Base-by-base conservation (phyloP, 352 stramenopile species). In the Phytophthora hybrid region DNA sequence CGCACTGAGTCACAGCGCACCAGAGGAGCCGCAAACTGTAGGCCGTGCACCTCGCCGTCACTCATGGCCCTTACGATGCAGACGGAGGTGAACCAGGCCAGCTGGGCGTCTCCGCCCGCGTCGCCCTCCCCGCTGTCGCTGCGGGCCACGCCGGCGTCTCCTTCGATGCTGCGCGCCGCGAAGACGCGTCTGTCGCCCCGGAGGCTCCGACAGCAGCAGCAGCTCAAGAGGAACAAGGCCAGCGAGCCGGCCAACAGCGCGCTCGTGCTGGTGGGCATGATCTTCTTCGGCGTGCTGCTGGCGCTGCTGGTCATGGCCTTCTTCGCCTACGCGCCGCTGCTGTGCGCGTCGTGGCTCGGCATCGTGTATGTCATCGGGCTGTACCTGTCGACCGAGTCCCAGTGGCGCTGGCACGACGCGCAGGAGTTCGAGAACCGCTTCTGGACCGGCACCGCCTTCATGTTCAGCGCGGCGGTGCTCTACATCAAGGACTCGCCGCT, bases 341-440 rank as follows among this genome's bases (percentile, higher is more conserved):
- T 96, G 32, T 96, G 89, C 58, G 86, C 84, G 51, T 94, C 86
- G 10, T 94, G 86, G 83, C 76, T 93, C 62, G 89, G 84, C 37
- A 90, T 96, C 60, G 76, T 94, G 69, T 94, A 96, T 68, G 82
- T 96, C 65, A 87, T 96, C 39, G 84, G 82, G 5, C 75, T 96
- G 19, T 96, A 94, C 71, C 74, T 96, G 63, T 90, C 86, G 31
- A 94, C 87, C 47, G 89, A 96, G 60, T 91, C 84, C 49, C 90
- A 92, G 47, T 97, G 89, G 89, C 85, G 88, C 61, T 95, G 88
- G 84, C 89, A 96, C 78, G 85, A 96, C 66, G 89, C 91, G 18
- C 90, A 97, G 70, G 97, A 99, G 82, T 99, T 98, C 71, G 97
- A 99, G 80, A 99, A 99, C 85, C 88, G 96, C 68, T 99, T 99